A percentile compares a stretch with the other conserved stretches of the same genome.
Conservation (phyloP, 495 filamentous ascomycete genomes). For the Annulohypoxylon maeteangense region DNA sequence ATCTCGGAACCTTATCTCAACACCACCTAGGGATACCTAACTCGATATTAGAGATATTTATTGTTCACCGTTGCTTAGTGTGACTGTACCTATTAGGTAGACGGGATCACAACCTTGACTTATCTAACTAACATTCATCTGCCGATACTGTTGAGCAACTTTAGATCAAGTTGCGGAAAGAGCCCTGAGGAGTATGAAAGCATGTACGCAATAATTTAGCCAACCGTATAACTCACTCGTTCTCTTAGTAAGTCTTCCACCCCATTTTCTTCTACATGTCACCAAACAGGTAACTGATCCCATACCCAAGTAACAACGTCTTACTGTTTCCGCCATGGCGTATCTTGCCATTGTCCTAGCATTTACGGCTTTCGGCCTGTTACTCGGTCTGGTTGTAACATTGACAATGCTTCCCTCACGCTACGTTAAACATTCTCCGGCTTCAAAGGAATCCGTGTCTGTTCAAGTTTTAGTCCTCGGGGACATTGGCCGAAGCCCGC, state of each 20-base stretch:
- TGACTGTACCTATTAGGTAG: not conserved
- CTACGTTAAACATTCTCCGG: constrained; percentile 43
- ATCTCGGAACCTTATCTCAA: constrained; percentile 20
- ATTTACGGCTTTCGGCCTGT: constrained; percentile 35
- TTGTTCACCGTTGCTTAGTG: not conserved
- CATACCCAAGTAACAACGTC: not conserved
- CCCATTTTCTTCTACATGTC: not conserved
- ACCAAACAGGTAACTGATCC: not conserved
- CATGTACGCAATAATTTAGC: not conserved
- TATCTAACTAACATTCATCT: constrained; percentile 4
- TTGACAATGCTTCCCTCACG: constrained; percentile 39
- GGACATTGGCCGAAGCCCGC: constrained; percentile 93
- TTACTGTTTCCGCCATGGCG: constrained; percentile 42
- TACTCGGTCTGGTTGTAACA: constrained; percentile 28
- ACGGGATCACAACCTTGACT: constrained; percentile 10
- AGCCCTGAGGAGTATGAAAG: not conserved
- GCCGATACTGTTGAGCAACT: not conserved
- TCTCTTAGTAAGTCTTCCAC: constrained; percentile 16
- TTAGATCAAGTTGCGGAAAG: not conserved
- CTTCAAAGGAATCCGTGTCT: constrained; percentile 50
- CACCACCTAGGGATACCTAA: constrained; percentile 5
- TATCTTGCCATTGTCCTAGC: constrained; percentile 41
- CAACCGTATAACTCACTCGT: not conserved
- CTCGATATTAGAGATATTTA: not conserved
- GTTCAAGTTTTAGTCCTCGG: constrained; percentile 95